A percentile compares a stretch with the other conserved stretches of the same genome.
Evolutionary conservation across 148 eudicot species (phyloP).

Genomic region (Cornus kousa): DNA sequence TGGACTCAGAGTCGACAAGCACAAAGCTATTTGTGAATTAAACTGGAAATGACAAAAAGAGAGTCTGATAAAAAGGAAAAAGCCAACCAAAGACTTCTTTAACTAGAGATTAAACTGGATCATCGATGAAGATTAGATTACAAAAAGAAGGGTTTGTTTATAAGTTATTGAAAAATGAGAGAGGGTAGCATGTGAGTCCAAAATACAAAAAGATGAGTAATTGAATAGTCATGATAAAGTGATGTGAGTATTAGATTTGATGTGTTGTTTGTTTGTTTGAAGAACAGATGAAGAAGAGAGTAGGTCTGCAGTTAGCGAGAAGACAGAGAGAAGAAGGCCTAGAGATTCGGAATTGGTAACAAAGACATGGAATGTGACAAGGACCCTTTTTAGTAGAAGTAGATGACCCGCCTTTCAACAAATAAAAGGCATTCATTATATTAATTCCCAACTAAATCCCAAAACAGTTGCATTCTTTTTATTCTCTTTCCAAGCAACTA

Average conservation of each 20-base stretch:
- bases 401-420: background rate
- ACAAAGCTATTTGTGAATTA: too few species aligned
- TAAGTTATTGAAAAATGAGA: too few species aligned
- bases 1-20: too few species aligned
- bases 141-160: too few species aligned
- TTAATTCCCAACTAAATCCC: background rate
- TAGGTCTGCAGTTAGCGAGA: background rate
- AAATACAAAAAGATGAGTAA: too few species aligned
- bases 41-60: too few species aligned
- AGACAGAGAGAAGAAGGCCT: background rate
- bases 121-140: too few species aligned
- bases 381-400: too few species aligned
- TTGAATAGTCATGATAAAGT: too few species aligned
- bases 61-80: background rate
- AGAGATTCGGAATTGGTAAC: background rate
- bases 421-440: too few species aligned
- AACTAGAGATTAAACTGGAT: background rate
- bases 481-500: background rate
- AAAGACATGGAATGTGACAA: too few species aligned
- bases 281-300: background rate
- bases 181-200: background rate
- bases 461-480: background rate
- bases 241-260: too few species aligned
- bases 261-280: background rate
- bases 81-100: background rate